Evolutionary conservation across 2,329 filamentous ascomycete species (phyloP).

Genomic region (Arthrobotrys iridis): DNA sequence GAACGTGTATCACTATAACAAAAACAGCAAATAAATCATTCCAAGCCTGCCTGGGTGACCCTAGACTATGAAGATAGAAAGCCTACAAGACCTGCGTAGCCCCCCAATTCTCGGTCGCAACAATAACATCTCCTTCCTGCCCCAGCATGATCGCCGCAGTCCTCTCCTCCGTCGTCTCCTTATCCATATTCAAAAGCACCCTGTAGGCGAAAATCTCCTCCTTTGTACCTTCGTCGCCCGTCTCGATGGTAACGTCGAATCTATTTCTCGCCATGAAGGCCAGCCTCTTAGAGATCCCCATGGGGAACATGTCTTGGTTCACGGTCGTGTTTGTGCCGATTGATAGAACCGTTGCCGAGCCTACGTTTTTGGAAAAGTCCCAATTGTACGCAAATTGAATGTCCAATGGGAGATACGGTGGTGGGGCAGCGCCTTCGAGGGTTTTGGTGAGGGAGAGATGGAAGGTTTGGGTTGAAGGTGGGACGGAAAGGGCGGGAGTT

Average conservation of each 20-base stretch:
- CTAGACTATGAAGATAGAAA: too few species aligned
- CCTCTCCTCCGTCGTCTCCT: constrained; percentile 17
- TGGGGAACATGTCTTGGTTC: constrained; percentile 27
- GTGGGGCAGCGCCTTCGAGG: constrained; percentile 19
- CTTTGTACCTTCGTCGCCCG: background rate
- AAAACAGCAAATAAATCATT: too few species aligned
- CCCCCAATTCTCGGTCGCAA: constrained; percentile 48
- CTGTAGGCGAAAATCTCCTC: constrained; percentile 48
- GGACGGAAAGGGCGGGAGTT: background rate
- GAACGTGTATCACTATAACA: too few species aligned
- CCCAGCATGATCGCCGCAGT: constrained; percentile 48
- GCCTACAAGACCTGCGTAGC: constrained; percentile 29
- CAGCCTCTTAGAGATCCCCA: constrained; percentile 27
- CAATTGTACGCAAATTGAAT: constrained; percentile 48
- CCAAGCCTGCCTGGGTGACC: too few species aligned
- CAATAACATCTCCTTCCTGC: constrained; percentile 36
- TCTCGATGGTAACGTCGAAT: constrained; percentile 31
- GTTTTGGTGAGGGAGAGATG: constrained; percentile 47
- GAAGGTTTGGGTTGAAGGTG: constrained; percentile 39
- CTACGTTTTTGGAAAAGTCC: constrained; percentile 34
- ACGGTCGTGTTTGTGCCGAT: constrained; percentile 41
- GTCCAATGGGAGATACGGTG: constrained; percentile 34
- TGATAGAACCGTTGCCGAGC: constrained; percentile 35
- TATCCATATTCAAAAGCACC: constrained; percentile 51
- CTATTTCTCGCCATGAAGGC: constrained; percentile 41